These are phyloP conservation scores for Iris pallida DNA, from an alignment of 116 monocot genomes.

Conservation along the genomic window DNA sequence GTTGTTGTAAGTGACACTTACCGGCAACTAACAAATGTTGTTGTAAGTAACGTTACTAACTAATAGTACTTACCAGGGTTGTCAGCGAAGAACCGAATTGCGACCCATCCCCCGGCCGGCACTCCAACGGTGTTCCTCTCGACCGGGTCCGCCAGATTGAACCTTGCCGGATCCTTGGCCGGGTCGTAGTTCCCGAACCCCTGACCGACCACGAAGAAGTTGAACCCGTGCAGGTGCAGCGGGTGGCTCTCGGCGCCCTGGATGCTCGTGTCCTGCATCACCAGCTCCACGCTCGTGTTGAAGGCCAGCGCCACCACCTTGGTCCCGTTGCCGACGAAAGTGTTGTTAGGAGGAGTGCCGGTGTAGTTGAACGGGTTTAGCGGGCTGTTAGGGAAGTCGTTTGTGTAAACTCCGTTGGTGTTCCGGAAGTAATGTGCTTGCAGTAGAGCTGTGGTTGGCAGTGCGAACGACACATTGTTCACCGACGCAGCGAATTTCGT, in stretches of 20 bases:
- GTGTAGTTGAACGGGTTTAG: slow-evolving; percentile 32
- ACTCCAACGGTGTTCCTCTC: slow-evolving; percentile 29
- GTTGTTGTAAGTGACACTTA: background rate
- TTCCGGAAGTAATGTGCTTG: slow-evolving; percentile 21
- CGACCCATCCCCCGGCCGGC: slow-evolving; percentile 30
- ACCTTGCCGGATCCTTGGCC: slow-evolving; percentile 12
- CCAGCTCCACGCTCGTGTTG: slow-evolving; percentile 32
- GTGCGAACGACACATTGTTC: slow-evolving; percentile 24
- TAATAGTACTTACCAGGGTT: slow-evolving; percentile 20
- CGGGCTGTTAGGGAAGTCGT: slow-evolving; percentile 17
- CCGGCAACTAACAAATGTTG: too few species aligned
- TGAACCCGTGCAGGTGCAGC: slow-evolving; percentile 26
- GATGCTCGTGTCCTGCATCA: slow-evolving; percentile 30
- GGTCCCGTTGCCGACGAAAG: slow-evolving; percentile 24
- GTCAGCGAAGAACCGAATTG: slow-evolving; percentile 28
- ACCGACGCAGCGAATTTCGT: slow-evolving; percentile 29
- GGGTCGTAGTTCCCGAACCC: slow-evolving; percentile 27
- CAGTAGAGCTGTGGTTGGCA: slow-evolving; percentile 22
- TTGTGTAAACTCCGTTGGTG: slow-evolving; percentile 15
- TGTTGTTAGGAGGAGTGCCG: slow-evolving; percentile 31
- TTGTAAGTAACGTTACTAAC: too few species aligned
- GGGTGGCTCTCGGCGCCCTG: slow-evolving; percentile 29
- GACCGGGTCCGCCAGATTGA: slow-evolving; percentile 24
- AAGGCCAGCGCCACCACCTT: slow-evolving; percentile 21
- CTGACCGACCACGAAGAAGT: slow-evolving; percentile 24